Base-by-base conservation (phyloP, 441 rosid genomes). In the Isatis lusitanica region DNA sequence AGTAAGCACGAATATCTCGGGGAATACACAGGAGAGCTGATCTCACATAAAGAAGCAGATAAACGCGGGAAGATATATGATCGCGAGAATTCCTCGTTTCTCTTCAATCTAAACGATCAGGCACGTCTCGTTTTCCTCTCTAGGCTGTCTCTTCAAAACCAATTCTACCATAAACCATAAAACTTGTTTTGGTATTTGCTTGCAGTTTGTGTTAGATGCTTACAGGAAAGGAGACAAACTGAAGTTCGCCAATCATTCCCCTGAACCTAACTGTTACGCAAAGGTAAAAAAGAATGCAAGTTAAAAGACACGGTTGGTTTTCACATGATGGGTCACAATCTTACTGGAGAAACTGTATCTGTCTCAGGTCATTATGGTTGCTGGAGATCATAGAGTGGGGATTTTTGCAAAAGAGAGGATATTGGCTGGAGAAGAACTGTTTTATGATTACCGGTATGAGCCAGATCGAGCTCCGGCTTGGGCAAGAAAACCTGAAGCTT, bases 51-150 rank as follows among this genome's bases (percentile, higher is more conserved):
- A 84, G 99, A 95, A 84, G 99, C 99, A 70, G 99, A 95, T 73
- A 95, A 95, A 75, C 97, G 98, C 9, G 99, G 97, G 77, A 95
- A 95, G 87, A 93, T 95, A 57, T 95, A 95, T 72, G 99, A 95
- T 73, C 95, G 99, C 13, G 98, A 95, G 84, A 93, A 95, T 79
- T 95, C 97, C 2, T 95, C 99, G 36, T 95, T 93, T 79, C 97
- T 95, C 76, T 95, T 95, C 83, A 95, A 95, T 81, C 82, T 95
- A 77, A 95, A 93, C 74, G 98, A 95, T 83, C 98, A 95, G 98
- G 99, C 80, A 85, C 63, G 85, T 73, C 60, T 61, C 48, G n/a
- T 24, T 1, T 44, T 38, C 13, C 63, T 63, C 42, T 17, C 55
- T 48, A 30, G 10, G 63, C 69, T 40, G 66, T 40, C 36, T 61